Evolutionary conservation across 306 rosid genomes (phyloP), one percentile per base, ranked within the genome.

Genomic region (Pachyrhizus erosus): DNA sequence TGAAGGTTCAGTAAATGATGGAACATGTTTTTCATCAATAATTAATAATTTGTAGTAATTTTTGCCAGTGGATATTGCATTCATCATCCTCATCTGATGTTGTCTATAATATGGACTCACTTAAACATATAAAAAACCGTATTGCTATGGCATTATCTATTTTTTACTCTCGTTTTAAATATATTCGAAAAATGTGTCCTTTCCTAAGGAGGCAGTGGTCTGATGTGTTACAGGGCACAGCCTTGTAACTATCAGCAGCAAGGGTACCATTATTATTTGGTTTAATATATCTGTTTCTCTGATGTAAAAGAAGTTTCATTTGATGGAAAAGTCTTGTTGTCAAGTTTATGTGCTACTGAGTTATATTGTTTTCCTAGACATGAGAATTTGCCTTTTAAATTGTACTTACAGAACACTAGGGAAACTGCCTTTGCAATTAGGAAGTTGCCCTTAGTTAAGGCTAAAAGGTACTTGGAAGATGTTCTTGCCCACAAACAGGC

Each of bases 401-500:
- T 81, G 11, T 27, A 18, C 49, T 23, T 67, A 2, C 81, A 96
- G 99, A 96, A 96, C 82, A 96, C 99, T 1, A 83, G 99, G 84
- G 98, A 93, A 57, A 93, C 99, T 0, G 98, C 99, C 0, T 67
- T 60, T 69, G 87, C 98, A 37, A 92, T 96, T 88, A 86, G 98
- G 66, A 96, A 91, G 89, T 57, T 96, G 83, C 86, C 97, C 14
- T 83, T 96, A 84, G 80, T 0, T 2, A 95, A 95, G 90, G 99
- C 99, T 10, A 95, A 93, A 85, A 87, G 94, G 65, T 96, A 96
- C 67, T 82, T 93, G 86, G 99, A 96, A 81, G 99, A 93, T 78
- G 98, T 96, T 57, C 80, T 91, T 2, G 99, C 84, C 11, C 98
- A 96, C 91, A 96, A 96, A 77, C 99, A 96, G 40, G 98, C 99